Conservation (phyloP, 1,139 yeast species). For the Keqinozyma sinolaborantium region DNA sequence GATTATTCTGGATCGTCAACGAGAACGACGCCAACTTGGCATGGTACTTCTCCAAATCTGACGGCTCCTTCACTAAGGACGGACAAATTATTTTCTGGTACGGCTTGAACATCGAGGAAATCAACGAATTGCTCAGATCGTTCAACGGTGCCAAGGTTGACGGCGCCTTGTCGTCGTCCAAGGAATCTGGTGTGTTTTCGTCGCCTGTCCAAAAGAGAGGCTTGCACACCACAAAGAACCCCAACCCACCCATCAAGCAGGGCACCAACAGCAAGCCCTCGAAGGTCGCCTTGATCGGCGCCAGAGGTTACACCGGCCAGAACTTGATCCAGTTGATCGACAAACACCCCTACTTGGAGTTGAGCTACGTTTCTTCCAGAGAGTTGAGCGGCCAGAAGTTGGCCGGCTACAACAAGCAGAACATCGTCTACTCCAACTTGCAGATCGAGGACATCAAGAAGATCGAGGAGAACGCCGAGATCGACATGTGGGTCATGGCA, state of each 20-base stretch:
- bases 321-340: slow-evolving; percentile 85
- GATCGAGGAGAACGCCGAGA: slow-evolving; percentile 71
- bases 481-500: slow-evolving; percentile 99
- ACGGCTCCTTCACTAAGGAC: slow-evolving; percentile 87
- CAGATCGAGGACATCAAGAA: slow-evolving; percentile 81
- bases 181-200: slow-evolving; percentile 40
- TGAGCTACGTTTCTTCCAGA: slow-evolving; percentile 92
- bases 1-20: slow-evolving; percentile 83
- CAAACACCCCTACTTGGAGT: slow-evolving; percentile 80
- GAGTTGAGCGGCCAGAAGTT: slow-evolving; percentile 86
- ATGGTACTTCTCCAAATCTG: slow-evolving; percentile 91
- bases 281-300: slow-evolving; percentile 92
- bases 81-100: slow-evolving; percentile 95
- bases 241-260: slow-evolving; percentile 66
- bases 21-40: slow-evolving; percentile 89
- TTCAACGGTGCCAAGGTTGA: slow-evolving; percentile 48
- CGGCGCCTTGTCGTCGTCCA: slow-evolving; percentile 34
- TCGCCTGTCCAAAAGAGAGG: slow-evolving; percentile 41
- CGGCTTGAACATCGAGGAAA: slow-evolving; percentile 69
- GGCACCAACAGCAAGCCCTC: slow-evolving; percentile 61
- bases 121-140: slow-evolving; percentile 60
- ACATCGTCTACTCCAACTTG: slow-evolving; percentile 78
- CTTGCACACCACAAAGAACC: slow-evolving; percentile 49
- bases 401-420: slow-evolving; percentile 79
- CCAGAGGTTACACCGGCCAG: slow-evolving; percentile 97